These are phyloP conservation scores for Peronospora belbahrii DNA, from an alignment of 352 stramenopile species.

Conservation along the genomic window DNA sequence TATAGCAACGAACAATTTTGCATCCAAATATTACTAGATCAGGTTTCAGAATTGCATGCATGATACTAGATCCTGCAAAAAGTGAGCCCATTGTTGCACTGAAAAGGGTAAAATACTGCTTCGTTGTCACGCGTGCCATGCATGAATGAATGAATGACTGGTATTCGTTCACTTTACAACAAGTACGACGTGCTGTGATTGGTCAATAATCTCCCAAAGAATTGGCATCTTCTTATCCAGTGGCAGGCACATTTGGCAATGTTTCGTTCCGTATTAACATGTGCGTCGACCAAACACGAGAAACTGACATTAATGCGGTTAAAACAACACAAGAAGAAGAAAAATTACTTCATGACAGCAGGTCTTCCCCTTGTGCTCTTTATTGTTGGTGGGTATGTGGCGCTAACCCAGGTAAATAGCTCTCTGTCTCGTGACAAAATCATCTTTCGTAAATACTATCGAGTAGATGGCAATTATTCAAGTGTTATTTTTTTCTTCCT, in stretches of 20 bases:
- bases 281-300: too few relatives aligned
- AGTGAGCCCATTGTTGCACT: constrained; percentile 65
- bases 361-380: constrained; percentile 78
- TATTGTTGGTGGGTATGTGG: constrained; percentile 67
- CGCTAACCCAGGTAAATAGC: constrained; percentile 55
- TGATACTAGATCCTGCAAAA: constrained; percentile 76
- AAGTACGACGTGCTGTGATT: constrained; percentile 2
- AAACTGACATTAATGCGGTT: background rate
- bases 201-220: constrained; percentile 1
- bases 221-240: too few relatives aligned
- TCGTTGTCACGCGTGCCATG: constrained; percentile 53
- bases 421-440: background rate
- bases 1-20: background rate
- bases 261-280: constrained; percentile 17
- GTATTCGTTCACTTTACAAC: background rate
- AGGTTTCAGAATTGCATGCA: constrained; percentile 77
- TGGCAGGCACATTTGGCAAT: constrained; percentile 13
- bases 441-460: too few relatives aligned
- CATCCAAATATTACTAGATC: constrained; percentile 46
- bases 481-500: too few relatives aligned
- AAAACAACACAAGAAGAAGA: constrained; percentile 46
- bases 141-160: too few relatives aligned
- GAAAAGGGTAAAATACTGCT: constrained; percentile 75
- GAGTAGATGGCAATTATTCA: too few relatives aligned
- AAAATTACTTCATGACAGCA: constrained; percentile 54